Base-by-base conservation (phyloP, 2,329 filamentous ascomycete species). In the Pseudocercospora macadamiae region DNA sequence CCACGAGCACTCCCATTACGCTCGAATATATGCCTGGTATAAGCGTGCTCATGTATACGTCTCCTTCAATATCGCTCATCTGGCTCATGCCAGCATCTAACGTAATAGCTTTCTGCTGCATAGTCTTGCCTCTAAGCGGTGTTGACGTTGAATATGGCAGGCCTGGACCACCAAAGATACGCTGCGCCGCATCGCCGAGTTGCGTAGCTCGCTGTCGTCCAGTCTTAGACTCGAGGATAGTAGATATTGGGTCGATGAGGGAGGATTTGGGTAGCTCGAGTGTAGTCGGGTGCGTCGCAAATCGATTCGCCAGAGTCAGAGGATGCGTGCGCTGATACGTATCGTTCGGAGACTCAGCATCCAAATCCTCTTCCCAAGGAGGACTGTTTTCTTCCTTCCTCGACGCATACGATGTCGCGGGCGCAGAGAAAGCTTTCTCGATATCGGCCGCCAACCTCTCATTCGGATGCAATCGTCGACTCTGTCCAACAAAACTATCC, bases 111-210 rank as follows among this genome's bases (percentile, higher is more conserved):
- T 83, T 84, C 77, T 91, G 89, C 14, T 83, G 81, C 28, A 83
- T 77, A 28, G 77, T 82, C 68, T 77, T 84, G 68, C 76, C 83
- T 14, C 66, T 73, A 2, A 80, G 76, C 0, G 89, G 88, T 2
- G 89, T 93, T 1, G 87, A 83, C 0, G 89, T 86, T 1, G 91
- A 96, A 70, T 89, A 82, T 2, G 93, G 93, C 14, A 97, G 78
- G 0, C 87, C 85, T 3, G 76, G 76, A 0, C 93, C 93, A 42
- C 93, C 93, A 71, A 96, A 93, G 0, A 85, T 81, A 42, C 81
- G 83, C 65, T 90, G 85, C 0, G 93, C 90, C 1, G 89, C 83
- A 57, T 88, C 83, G 30, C 82, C 81, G 28, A 97, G 79, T 71
- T 99, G 95, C 57, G 86, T 89, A 42, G 87, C 84, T 91, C 84